Conservation (phyloP, 768 basidiomycete species). For the Boletus sp. region DNA sequence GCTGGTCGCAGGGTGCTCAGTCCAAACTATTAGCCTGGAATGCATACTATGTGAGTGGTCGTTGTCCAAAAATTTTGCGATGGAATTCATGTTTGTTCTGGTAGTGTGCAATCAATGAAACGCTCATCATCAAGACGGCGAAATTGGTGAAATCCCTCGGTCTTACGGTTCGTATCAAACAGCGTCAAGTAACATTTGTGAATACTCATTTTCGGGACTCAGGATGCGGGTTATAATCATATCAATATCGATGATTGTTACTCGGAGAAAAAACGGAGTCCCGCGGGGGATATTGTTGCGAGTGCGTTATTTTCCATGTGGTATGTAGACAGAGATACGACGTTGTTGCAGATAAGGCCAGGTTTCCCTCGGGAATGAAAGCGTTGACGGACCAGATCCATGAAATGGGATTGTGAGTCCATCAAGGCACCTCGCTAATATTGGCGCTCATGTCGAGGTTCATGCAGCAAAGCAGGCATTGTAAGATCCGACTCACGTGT, state of each 20-base stretch:
- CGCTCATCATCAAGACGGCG: slow-evolving; percentile 47
- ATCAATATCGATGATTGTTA: slow-evolving; percentile 68
- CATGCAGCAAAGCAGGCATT: slow-evolving; percentile 54
- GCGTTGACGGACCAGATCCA: slow-evolving; percentile 54
- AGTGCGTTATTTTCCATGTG: slow-evolving; percentile 29
- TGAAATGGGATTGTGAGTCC: slow-evolving; percentile 50
- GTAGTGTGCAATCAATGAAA: slow-evolving; percentile 59
- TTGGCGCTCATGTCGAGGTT: not conserved
- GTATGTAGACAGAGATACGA: not conserved
- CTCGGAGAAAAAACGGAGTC: slow-evolving; percentile 51
- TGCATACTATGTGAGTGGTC: slow-evolving; percentile 51
- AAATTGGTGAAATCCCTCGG: slow-evolving; percentile 49
- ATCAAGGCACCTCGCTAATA: not conserved
- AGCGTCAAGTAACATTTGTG: not conserved
- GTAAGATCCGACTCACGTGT: slow-evolving; percentile 35
- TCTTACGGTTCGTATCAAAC: slow-evolving; percentile 38
- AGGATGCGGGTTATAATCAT: slow-evolving; percentile 58
- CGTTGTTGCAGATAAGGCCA: slow-evolving; percentile 37
- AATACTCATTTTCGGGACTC: not conserved
- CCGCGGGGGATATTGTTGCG: slow-evolving; percentile 53
- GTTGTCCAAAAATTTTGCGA: not conserved
- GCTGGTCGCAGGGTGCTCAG: slow-evolving; percentile 3
- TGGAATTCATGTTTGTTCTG: not conserved
- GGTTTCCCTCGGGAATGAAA: slow-evolving; percentile 59
- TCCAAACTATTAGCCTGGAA: slow-evolving; percentile 53